Base-by-base conservation (phyloP, 192 early-diverging fungal genomes). In the Umbelopsis sp. region DNA sequence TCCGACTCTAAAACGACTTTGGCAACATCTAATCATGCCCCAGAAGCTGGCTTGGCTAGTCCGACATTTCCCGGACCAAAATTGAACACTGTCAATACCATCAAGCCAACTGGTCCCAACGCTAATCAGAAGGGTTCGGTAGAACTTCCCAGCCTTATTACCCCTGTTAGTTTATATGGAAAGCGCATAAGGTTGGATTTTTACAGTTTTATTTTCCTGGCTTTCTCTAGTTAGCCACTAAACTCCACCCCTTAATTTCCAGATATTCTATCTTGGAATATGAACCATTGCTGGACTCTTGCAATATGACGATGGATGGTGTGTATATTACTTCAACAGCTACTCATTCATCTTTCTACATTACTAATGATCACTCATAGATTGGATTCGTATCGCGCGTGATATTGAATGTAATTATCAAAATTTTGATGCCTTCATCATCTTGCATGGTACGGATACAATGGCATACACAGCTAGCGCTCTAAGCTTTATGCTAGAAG, bases 361-460 rank as follows among this genome's bases (percentile, higher is more conserved):
- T 59, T 24, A 52, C 17, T 45, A 32, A 32, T 41, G 12, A 52
- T 24, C 32, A 8, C 9, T 41, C 16, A 34, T 36, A 62, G 97
- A 99, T 79, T 99, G 98, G 98, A 88, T 95, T 53, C 88, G 95
- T 71, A 97, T 99, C 41, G 95, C 95, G 4, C 93, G 90, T 1
- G 98, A 99, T 77, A 94, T 99, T 74, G 96, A 99, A 80, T 85
- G 86, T 69, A 98, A 96, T 72, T 99, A 99, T 83, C 77, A 91
- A 72, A 81, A 90, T 12, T 98, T 89, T 70, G 98, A 99, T 71
- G 93, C 96, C 0, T 99, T 99, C 75, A 92, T 99, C 68, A 93
- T 99, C 25, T 82, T 99, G 26, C 98, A 99, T 66, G 93, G 94
- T 32, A 95, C 94, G 0, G 94, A 95, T 80, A 95, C 94, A 1